Conservation (phyloP, 192 early-diverging fungal species). For the Coemansia sp. region DNA sequence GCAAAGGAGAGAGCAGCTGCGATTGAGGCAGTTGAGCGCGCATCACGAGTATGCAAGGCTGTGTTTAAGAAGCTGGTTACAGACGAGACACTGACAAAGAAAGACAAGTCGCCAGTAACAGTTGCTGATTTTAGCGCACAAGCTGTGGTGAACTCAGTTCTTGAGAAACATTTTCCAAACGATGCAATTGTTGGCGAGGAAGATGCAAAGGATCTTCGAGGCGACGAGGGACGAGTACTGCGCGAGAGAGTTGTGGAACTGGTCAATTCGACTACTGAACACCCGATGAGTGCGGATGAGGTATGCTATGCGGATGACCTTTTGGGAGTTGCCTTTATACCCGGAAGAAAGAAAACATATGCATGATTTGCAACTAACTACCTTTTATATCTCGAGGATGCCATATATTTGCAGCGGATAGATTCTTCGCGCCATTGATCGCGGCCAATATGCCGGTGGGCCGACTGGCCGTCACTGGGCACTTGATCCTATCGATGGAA, state of each 20-base stretch:
- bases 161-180: conserved; percentile 74
- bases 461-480: conserved; percentile 75
- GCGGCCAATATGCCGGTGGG: conserved; percentile 81
- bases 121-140: conserved; percentile 97
- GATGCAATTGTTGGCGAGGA: conserved; percentile 97
- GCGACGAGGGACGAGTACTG: conserved; percentile 62
- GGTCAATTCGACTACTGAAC: conserved; percentile 66
- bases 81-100: conserved; percentile 82
- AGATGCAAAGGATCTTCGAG: conserved; percentile 81
- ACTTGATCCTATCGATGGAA: conserved; percentile 94
- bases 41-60: conserved; percentile 81
- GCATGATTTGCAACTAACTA: not conserved
- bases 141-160: conserved; percentile 85
- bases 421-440: conserved; percentile 82
- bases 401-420: conserved; percentile 40
- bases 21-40: conserved; percentile 84
- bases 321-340: not conserved
- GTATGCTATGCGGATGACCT: conserved; percentile 14
- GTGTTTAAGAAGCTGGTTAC: conserved; percentile 83
- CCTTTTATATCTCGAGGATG: not conserved
- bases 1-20: conserved; percentile 77
- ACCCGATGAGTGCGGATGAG: conserved; percentile 63
- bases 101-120: conserved; percentile 96
- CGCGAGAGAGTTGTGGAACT: conserved; percentile 79
- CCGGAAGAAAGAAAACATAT: not conserved